phyloP scores from a whole-genome alignment of 768 basidiomycete species.

The Suillus brevipes region DNA sequence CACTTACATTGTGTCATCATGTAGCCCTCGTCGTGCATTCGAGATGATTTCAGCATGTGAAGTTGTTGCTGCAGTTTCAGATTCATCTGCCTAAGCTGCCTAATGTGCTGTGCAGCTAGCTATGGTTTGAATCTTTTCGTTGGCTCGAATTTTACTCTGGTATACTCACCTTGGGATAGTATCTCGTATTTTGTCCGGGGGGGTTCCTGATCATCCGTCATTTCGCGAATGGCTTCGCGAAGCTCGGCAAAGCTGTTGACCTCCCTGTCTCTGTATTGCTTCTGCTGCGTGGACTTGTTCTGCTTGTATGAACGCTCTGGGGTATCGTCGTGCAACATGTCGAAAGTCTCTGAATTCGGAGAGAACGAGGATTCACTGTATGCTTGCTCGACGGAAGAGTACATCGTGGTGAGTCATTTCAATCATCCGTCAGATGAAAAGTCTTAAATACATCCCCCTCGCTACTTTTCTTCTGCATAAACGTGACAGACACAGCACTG shows the following conservation, averaged over 20 bases:
- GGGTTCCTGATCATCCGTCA: background rate
- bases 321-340: background rate
- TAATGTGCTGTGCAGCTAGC: background rate
- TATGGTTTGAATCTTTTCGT: background rate
- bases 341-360: background rate
- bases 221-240: constrained; percentile 1
- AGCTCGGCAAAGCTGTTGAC: background rate
- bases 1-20: background rate
- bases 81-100: background rate
- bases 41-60: background rate
- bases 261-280: constrained; percentile 6
- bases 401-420: background rate
- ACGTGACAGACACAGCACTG: constrained; percentile 2
- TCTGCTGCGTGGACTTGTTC: constrained; percentile 1
- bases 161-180: background rate
- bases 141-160: background rate
- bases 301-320: background rate
- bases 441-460: background rate
- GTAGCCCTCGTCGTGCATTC: background rate
- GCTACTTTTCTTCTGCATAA: background rate
- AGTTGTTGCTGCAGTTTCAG: background rate
- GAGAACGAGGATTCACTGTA: background rate
- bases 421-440: background rate
- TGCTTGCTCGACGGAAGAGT: background rate
- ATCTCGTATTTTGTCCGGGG: background rate